phyloP scores from a whole-genome alignment of 306 rosid species.

The Clitoria ternatea region DNA sequence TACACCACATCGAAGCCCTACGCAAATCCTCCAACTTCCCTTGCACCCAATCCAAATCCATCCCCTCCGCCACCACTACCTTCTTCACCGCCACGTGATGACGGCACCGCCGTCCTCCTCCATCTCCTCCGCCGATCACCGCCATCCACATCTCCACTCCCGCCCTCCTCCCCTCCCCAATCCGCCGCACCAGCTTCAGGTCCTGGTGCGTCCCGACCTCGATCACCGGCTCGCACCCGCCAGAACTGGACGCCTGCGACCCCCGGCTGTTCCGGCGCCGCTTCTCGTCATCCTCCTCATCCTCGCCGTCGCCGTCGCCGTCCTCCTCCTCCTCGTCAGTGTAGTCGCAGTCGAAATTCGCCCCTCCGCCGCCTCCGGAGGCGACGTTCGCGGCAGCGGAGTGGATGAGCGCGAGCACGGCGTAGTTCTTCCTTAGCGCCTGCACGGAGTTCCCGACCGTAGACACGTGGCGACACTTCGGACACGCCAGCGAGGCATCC shows the following conservation, averaged over 20 bases:
- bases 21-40: slow-evolving; percentile 80
- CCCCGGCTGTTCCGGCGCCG: slow-evolving; percentile 55
- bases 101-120: slow-evolving; percentile 48
- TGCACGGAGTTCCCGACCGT: slow-evolving; percentile 84
- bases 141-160: slow-evolving; percentile 92
- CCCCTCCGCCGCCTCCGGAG: neutral
- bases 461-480: slow-evolving; percentile 88
- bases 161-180: slow-evolving; percentile 72
- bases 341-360: slow-evolving; percentile 56
- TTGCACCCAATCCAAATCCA: slow-evolving; percentile 79
- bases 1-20: slow-evolving; percentile 94
- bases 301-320: slow-evolving; percentile 28
- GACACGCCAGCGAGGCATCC: slow-evolving; percentile 75
- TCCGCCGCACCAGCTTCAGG: slow-evolving; percentile 60
- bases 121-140: slow-evolving; percentile 39
- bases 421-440: slow-evolving; percentile 84
- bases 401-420: slow-evolving; percentile 76
- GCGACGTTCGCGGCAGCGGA: slow-evolving; percentile 25
- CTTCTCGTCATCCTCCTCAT: slow-evolving; percentile 34
- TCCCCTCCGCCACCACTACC: slow-evolving; percentile 53
- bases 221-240: slow-evolving; percentile 86
- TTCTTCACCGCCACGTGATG: slow-evolving; percentile 86
- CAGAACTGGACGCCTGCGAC: slow-evolving; percentile 62
- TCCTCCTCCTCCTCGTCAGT: slow-evolving; percentile 70
- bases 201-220: slow-evolving; percentile 83